Evolutionary conservation across 2,329 filamentous ascomycete genomes (phyloP).

Genomic region (Aspergillus puulaauensis): DNA sequence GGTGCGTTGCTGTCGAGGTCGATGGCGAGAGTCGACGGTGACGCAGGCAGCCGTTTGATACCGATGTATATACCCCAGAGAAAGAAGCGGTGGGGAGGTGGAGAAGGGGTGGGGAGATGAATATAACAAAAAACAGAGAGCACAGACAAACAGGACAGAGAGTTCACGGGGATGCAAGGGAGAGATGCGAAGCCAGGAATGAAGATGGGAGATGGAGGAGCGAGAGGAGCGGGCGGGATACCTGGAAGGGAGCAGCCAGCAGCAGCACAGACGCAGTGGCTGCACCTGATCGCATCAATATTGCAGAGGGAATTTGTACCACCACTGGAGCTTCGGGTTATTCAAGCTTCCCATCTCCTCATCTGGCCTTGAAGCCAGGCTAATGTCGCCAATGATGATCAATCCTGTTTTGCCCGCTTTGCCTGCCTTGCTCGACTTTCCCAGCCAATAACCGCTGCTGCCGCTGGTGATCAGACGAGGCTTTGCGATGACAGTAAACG

Average conservation of each 20-base stretch:
- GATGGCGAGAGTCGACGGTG: neutral
- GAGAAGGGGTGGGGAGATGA: neutral
- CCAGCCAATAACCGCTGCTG: slow-evolving; percentile 8
- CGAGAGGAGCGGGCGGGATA: neutral
- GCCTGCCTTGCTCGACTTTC: neutral
- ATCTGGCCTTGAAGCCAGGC: neutral
- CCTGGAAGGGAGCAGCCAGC: no score
- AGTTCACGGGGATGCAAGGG: neutral
- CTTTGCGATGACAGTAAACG: neutral
- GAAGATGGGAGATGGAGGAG: neutral
- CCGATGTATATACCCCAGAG: neutral
- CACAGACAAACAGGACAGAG: neutral
- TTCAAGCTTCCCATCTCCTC: neutral
- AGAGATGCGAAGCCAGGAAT: neutral
- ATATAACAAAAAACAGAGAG: neutral
- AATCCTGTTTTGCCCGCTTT: neutral
- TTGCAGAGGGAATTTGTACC: neutral
- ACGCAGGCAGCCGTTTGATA: slow-evolving; percentile 5
- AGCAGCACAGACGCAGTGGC: neutral
- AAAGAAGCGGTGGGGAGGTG: neutral
- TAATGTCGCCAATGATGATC: neutral
- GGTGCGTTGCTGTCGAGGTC: neutral
- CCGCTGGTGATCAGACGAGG: slow-evolving; percentile 3
- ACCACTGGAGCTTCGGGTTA: neutral
- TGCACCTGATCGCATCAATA: neutral